Evolutionary conservation across 2,329 filamentous ascomycete species (phyloP).

Genomic region (Xylaria polymorpha): DNA sequence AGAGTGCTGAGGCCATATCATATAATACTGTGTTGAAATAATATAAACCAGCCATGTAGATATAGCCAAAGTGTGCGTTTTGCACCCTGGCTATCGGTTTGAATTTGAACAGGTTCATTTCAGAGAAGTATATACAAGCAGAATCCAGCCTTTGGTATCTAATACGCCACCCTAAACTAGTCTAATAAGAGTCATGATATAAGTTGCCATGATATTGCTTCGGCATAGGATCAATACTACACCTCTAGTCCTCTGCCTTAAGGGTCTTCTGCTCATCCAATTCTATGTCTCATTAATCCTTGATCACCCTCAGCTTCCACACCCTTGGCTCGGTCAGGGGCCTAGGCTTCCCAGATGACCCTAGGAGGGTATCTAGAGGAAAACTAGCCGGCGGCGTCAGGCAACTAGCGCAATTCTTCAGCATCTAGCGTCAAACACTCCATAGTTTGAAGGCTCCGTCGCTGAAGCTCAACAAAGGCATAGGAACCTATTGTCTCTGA

Average conservation of each 20-base stretch:
- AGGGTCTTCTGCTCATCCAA: background rate
- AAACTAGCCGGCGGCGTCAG: background rate
- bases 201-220: slow-evolving; percentile 2
- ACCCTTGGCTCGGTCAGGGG: background rate
- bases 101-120: background rate
- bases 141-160: slow-evolving; percentile 6
- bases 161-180: background rate
- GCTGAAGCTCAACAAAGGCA: background rate
- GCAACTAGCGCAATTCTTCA: background rate
- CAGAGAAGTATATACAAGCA: background rate
- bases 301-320: background rate
- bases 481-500: background rate
- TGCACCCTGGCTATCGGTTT: background rate
- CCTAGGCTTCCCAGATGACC: background rate
- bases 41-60: slow-evolving; percentile 14
- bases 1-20: slow-evolving; percentile 7
- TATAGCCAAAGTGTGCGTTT: background rate
- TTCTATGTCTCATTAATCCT: background rate
- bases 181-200: background rate
- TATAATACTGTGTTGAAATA: slow-evolving; percentile 20
- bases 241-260: too few relatives aligned
- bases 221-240: background rate
- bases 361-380: background rate
- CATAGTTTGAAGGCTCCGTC: background rate
- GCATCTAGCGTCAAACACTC: background rate